phyloP scores from a whole-genome alignment of 108 stramenopile species.

The Nitzschia sp. region DNA sequence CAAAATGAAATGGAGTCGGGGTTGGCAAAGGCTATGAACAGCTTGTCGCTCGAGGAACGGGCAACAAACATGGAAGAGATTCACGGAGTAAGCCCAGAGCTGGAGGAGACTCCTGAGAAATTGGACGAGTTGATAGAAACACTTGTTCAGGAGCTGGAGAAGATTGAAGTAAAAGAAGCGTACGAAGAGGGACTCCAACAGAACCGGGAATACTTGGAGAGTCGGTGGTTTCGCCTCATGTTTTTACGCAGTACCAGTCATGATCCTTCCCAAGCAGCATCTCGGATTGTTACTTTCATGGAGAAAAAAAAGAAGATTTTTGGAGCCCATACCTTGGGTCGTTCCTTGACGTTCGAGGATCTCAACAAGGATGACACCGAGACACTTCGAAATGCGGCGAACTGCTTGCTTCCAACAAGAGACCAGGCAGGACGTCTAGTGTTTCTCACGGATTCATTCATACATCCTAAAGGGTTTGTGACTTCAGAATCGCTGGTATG shows the following conservation, averaged over 20 bases:
- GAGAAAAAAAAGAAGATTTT: constrained; percentile 9
- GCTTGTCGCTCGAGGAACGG: no score
- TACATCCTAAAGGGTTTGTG: no score
- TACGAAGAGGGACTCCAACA: neutral
- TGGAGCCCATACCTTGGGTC: constrained; percentile 3
- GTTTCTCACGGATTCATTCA: no score
- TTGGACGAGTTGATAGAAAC: no score
- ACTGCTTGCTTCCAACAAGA: neutral
- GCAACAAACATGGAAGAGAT: no score
- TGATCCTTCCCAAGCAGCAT: constrained; percentile 29
- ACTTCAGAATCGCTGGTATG: no score
- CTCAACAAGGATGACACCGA: neutral
- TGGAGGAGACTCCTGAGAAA: no score
- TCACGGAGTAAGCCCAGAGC: no score
- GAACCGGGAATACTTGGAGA: constrained; percentile 20
- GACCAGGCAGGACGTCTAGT: neutral
- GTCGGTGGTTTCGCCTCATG: constrained; percentile 32
- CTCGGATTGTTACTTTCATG: constrained; percentile 19
- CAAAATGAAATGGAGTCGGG: constrained; percentile 2
- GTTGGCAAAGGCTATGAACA: no score
- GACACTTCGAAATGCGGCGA: neutral
- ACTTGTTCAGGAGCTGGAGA: no score
- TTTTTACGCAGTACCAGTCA: constrained; percentile 43
- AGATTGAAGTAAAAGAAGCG: neutral
- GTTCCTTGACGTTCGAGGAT: neutral